Conservation (phyloP, 2,329 filamentous ascomycete genomes). For the Mycocentrospora acerina region DNA sequence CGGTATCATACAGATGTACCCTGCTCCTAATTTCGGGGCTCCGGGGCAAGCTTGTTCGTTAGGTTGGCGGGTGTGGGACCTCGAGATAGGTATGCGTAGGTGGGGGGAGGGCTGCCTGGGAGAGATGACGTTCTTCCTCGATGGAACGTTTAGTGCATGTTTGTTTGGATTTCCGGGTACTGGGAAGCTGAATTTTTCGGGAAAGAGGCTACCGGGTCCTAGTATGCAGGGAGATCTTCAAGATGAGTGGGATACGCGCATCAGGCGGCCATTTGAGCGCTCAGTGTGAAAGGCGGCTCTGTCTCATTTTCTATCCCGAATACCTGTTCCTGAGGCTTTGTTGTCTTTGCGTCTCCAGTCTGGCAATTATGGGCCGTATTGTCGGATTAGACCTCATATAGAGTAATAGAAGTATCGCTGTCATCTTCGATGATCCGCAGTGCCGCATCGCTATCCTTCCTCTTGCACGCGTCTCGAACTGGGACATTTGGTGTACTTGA, state of each 20-base stretch:
- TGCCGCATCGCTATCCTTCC: too few relatives aligned
- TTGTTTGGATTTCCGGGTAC: slow-evolving; percentile 31
- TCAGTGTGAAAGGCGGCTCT: neutral
- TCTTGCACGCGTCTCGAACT: too few relatives aligned
- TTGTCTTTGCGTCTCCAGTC: too few relatives aligned
- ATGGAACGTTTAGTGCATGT: slow-evolving; percentile 16
- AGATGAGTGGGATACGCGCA: slow-evolving; percentile 28
- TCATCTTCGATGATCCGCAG: too few relatives aligned
- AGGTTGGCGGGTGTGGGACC: slow-evolving; percentile 37
- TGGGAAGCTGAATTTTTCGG: slow-evolving; percentile 28
- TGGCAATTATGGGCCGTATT: too few relatives aligned
- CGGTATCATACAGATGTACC: slow-evolving; percentile 47
- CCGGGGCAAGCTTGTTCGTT: slow-evolving; percentile 9
- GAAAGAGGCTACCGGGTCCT: slow-evolving; percentile 19
- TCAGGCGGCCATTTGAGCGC: slow-evolving; percentile 29
- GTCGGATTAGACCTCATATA: too few relatives aligned
- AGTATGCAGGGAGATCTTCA: slow-evolving; percentile 24
- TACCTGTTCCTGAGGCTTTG: too few relatives aligned
- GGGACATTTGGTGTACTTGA: too few relatives aligned
- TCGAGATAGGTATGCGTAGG: slow-evolving; percentile 17
- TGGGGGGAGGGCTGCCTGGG: slow-evolving; percentile 41
- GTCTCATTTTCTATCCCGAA: too few relatives aligned
- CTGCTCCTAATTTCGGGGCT: slow-evolving; percentile 12
- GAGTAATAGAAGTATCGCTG: too few relatives aligned
- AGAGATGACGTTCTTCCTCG: slow-evolving; percentile 27